Percentiles rank a stretch among this genome's conserved stretches.
phyloP scores from a whole-genome alignment of 371 early-diverging fungal genomes.

The Actinomortierella ambigua region DNA sequence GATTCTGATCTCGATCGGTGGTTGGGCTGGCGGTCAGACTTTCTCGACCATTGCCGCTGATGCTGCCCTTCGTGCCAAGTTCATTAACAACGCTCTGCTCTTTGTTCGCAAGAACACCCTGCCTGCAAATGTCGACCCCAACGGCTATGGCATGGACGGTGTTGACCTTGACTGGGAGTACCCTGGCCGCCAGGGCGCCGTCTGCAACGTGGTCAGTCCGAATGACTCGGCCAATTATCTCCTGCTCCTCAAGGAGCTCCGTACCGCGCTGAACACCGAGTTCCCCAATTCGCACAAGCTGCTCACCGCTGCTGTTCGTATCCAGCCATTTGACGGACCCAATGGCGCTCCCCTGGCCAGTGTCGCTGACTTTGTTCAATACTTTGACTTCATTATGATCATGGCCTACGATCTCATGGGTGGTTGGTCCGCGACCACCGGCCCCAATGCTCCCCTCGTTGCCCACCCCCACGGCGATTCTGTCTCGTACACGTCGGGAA shows the following conservation, averaged over 20 bases:
- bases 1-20: constrained; percentile 58
- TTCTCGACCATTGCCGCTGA: constrained; percentile 50
- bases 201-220: constrained; percentile 51
- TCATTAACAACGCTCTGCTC: constrained; percentile 41
- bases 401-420: constrained; percentile 4
- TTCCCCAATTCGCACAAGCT: constrained; percentile 17
- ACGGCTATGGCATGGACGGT: constrained; percentile 34
- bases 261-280: constrained; percentile 13
- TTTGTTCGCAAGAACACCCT: constrained; percentile 47
- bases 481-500: constrained; percentile 12
- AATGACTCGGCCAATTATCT: constrained; percentile 44
- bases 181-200: constrained; percentile 59
- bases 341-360: background rate
- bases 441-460: constrained; percentile 45
- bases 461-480: background rate
- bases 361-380: background rate
- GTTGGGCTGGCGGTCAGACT: constrained; percentile 43
- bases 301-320: constrained; percentile 60
- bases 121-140: constrained; percentile 25
- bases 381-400: constrained; percentile 15
- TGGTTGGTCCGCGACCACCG: constrained; percentile 16
- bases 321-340: constrained; percentile 12
- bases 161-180: constrained; percentile 62
- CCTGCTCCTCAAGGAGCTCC: constrained; percentile 30
- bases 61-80: constrained; percentile 44